Percentiles rank a stretch among this genome's conserved stretches.
Conservation (phyloP, 495 filamentous ascomycete species). For the Penicillium flavigenum region DNA sequence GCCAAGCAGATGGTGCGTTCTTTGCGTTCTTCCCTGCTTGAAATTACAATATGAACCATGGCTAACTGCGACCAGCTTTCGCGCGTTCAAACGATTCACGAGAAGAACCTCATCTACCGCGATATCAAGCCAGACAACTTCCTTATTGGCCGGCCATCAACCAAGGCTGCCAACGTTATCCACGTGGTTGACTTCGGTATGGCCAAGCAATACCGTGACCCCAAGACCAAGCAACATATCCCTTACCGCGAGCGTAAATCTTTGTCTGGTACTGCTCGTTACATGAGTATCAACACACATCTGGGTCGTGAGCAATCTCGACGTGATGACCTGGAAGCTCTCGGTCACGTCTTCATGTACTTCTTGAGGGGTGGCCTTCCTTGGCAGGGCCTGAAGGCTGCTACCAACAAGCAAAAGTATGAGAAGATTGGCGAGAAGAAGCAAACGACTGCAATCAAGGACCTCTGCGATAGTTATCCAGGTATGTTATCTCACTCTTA, state of each 20-base stretch:
- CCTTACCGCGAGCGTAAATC: conserved; percentile 98
- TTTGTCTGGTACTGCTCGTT: conserved; percentile 92
- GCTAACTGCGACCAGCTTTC: conserved; percentile 64
- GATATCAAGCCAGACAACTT: conserved; percentile 99
- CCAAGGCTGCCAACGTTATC: conserved; percentile 95
- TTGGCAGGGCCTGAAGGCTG: conserved; percentile 98
- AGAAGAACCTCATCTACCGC: conserved; percentile 99
- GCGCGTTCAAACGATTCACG: conserved; percentile 97
- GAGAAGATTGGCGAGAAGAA: conserved; percentile 99
- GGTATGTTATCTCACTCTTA: conserved; percentile 43
- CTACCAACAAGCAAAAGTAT: conserved; percentile 99
- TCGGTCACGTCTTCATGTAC: conserved; percentile 99
- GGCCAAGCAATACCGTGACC: conserved; percentile 99
- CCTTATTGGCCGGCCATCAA: conserved; percentile 88
- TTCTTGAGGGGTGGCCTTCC: conserved; percentile 94
- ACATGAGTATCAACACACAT: conserved; percentile 99
- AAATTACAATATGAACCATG: neutral
- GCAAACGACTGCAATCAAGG: conserved; percentile 94
- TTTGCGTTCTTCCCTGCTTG: conserved; percentile 3
- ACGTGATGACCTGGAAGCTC: conserved; percentile 91
- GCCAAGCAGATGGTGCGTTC: conserved; percentile 94
- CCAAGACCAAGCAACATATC: conserved; percentile 99
- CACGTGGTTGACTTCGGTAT: conserved; percentile 99
- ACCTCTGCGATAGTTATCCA: conserved; percentile 93
- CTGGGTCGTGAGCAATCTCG: conserved; percentile 94